Evolutionary conservation across 805 yeast genomes (phyloP), one percentile per base, ranked within the genome.

Genomic region (Torulaspora maleeae): DNA sequence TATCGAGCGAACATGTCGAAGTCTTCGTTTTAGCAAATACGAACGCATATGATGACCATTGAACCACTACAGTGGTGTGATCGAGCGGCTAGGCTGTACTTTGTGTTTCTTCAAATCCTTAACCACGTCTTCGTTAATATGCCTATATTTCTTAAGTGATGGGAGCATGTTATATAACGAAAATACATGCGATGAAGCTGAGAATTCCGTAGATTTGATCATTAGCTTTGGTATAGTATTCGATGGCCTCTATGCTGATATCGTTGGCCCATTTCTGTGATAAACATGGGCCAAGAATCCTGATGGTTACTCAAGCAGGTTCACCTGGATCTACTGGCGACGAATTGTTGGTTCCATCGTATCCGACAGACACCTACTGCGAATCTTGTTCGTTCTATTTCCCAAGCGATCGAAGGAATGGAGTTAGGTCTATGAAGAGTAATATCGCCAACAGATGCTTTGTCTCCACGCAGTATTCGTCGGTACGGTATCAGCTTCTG

Each of bases 201-300:
- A 11, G 9, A 7, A 13, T 11, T 32, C 12, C 6, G 9, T 7
- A 10, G 19, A 5, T 7, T 16, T 32, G 22, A 32, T 32, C 20
- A 10, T 32, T 32, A 15, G 35, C 22, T 4, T 13, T 3, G 9
- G 1, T 9, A 30, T 13, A n/a, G 13, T 17, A 10, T 16, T 11
- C 4, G 17, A 55, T 53, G 60, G 45, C 52, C 1, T 44, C 58
- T 9, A 53, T 56, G 43, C 44, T 59, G 10, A 52, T 63, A 15
- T 54, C 84, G 16, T 60, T 84, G 38, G 82, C 87, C 0, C 91
- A 84, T 59, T 84, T 84, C 61, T 84, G 91, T 61, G 91, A 84
- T 63, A 74, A 79, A 17, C 90, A 84, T 58, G 91, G 91, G 0
- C 90, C 91, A 0, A 70, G 80, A 10, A 75, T 80, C 33, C 69